Evolutionary conservation across 2,329 filamentous ascomycete species (phyloP).

Genomic region (Didymella segeticola): DNA sequence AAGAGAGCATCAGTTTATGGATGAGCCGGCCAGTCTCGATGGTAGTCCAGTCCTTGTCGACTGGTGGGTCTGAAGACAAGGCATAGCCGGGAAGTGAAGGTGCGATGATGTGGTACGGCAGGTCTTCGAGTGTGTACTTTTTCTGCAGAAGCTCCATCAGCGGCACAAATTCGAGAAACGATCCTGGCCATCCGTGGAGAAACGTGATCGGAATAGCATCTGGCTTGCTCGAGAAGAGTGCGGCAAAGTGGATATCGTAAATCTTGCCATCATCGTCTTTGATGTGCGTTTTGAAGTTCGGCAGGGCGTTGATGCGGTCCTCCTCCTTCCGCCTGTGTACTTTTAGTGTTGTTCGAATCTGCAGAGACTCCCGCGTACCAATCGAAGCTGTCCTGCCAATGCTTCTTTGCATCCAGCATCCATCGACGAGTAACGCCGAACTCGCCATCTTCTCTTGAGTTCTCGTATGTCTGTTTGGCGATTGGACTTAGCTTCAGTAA

Average conservation of each 20-base stretch:
- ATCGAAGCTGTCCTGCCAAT: slow-evolving; percentile 44
- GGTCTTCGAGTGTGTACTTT: slow-evolving; percentile 57
- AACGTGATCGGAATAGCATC: slow-evolving; percentile 60
- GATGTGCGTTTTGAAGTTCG: slow-evolving; percentile 57
- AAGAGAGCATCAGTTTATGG: slow-evolving; percentile 59
- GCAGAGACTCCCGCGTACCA: slow-evolving; percentile 29
- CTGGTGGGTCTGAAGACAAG: slow-evolving; percentile 58
- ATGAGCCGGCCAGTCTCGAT: slow-evolving; percentile 54
- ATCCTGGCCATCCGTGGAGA: slow-evolving; percentile 64
- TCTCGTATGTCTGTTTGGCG: slow-evolving; percentile 42
- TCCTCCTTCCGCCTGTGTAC: slow-evolving; percentile 47
- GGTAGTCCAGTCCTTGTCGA: slow-evolving; percentile 53
- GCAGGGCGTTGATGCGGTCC: slow-evolving; percentile 56
- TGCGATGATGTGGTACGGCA: slow-evolving; percentile 65
- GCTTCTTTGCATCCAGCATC: slow-evolving; percentile 37
- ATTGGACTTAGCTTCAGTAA: slow-evolving; percentile 38
- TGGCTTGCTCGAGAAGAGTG: slow-evolving; percentile 59
- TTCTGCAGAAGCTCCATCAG: slow-evolving; percentile 55
- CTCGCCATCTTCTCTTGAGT: slow-evolving; percentile 34
- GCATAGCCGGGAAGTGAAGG: slow-evolving; percentile 64
- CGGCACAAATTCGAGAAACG: slow-evolving; percentile 63
- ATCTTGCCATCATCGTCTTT: slow-evolving; percentile 47
- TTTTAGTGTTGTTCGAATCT: neutral
- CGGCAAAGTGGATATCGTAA: slow-evolving; percentile 61
- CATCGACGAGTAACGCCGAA: slow-evolving; percentile 42